Evolutionary conservation across 2,329 filamentous ascomycete species (phyloP).

Genomic region (Xylariaceae sp.): DNA sequence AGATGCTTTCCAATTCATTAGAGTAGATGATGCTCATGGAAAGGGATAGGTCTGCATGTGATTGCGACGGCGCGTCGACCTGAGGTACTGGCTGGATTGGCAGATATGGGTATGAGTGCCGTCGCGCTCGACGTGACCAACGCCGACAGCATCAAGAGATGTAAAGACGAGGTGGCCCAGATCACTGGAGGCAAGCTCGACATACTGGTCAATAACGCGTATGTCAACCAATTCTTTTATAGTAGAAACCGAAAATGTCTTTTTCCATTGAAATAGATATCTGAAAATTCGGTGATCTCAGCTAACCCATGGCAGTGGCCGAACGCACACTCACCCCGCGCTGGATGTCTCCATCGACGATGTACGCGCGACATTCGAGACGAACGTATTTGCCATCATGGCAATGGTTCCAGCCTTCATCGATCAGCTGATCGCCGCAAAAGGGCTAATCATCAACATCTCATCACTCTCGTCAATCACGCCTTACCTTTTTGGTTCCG

Average conservation of each 20-base stretch:
- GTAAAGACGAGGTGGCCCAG: slow-evolving; percentile 42
- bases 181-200: slow-evolving; percentile 52
- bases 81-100: slow-evolving; percentile 44
- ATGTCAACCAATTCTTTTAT: slow-evolving; percentile 14
- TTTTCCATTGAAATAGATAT: background rate
- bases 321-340: slow-evolving; percentile 48
- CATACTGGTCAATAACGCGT: slow-evolving; percentile 59
- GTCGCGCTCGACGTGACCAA: slow-evolving; percentile 53
- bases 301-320: slow-evolving; percentile 36
- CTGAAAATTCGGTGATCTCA: slow-evolving; percentile 8
- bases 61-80: slow-evolving; percentile 53
- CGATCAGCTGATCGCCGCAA: slow-evolving; percentile 45
- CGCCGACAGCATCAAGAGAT: slow-evolving; percentile 45
- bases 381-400: slow-evolving; percentile 57
- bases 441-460: slow-evolving; percentile 53
- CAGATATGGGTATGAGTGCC: slow-evolving; percentile 44
- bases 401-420: slow-evolving; percentile 50
- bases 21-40: background rate
- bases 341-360: slow-evolving; percentile 50
- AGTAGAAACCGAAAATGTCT: too few relatives aligned
- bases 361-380: slow-evolving; percentile 51
- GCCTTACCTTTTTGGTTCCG: slow-evolving; percentile 50
- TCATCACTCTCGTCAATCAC: slow-evolving; percentile 48
- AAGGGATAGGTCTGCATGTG: slow-evolving; percentile 44
- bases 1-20: too few relatives aligned